These are phyloP conservation scores for Neurospora sp. DNA, from an alignment of 495 filamentous ascomycete species.

Conservation along the genomic window DNA sequence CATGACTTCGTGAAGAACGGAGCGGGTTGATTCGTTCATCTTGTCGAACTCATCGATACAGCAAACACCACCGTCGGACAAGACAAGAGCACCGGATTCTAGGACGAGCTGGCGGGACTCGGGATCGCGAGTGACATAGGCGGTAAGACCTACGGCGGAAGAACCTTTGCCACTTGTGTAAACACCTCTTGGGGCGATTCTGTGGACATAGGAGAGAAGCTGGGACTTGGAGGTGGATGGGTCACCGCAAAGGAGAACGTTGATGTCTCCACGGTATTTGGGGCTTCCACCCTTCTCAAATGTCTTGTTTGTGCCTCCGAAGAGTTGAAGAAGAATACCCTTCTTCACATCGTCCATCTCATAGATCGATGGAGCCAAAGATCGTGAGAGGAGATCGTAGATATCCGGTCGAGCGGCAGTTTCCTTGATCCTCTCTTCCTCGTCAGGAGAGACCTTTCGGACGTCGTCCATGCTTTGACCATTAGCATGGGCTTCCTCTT, in stretches of 20 bases:
- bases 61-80: conserved; percentile 94
- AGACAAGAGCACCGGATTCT: conserved; percentile 88
- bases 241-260: conserved; percentile 91
- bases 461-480: conserved; percentile 71
- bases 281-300: conserved; percentile 95
- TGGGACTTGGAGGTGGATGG: conserved; percentile 96
- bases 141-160: conserved; percentile 95
- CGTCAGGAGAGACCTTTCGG: conserved; percentile 78
- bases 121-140: conserved; percentile 84
- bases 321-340: conserved; percentile 89
- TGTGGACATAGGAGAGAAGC: conserved; percentile 85
- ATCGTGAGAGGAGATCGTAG: conserved; percentile 87
- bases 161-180: conserved; percentile 97
- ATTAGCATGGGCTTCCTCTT: conserved; percentile 71
- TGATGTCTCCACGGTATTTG: conserved; percentile 94
- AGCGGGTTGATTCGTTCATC: conserved; percentile 93
- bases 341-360: conserved; percentile 99
- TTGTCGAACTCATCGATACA: conserved; percentile 99
- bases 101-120: conserved; percentile 93
- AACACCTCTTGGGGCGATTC: conserved; percentile 92
- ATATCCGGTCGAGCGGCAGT: conserved; percentile 77
- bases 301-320: conserved; percentile 96
- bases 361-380: conserved; percentile 88
- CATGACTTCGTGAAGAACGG: conserved; percentile 98
- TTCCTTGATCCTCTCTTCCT: conserved; percentile 77